Evolutionary conservation across 306 rosid genomes (phyloP).

Genomic region (Vigna mungo): DNA sequence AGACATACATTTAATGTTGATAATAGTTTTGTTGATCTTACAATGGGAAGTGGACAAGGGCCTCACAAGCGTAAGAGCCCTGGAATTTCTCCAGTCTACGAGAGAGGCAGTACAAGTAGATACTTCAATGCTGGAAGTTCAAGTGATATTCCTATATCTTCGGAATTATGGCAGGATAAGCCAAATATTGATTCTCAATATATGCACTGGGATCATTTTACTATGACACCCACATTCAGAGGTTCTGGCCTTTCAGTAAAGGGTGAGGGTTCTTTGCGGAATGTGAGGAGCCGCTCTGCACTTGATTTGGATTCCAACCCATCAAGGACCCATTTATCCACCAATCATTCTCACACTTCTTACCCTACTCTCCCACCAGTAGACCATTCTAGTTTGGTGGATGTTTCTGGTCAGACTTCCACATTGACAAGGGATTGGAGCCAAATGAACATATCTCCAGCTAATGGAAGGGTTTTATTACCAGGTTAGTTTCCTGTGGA

Average conservation of each 20-base stretch:
- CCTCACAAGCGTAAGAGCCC: slow-evolving; percentile 89
- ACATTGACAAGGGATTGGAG: slow-evolving; percentile 69
- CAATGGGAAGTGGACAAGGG: slow-evolving; percentile 75
- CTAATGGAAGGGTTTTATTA: slow-evolving; percentile 58
- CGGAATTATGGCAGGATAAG: slow-evolving; percentile 73
- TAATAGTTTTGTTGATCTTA: slow-evolving; percentile 71
- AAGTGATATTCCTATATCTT: slow-evolving; percentile 62
- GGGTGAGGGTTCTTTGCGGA: slow-evolving; percentile 76
- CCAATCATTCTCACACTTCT: slow-evolving; percentile 56
- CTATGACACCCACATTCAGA: slow-evolving; percentile 65
- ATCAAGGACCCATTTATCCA: slow-evolving; percentile 63
- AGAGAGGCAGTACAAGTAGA: slow-evolving; percentile 84
- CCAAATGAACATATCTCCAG: slow-evolving; percentile 65
- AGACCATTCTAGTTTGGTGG: slow-evolving; percentile 59
- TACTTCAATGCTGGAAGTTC: slow-evolving; percentile 70
- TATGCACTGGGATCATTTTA: slow-evolving; percentile 76
- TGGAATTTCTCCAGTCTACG: slow-evolving; percentile 70
- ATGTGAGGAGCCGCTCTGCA: slow-evolving; percentile 82
- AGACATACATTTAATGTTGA: slow-evolving; percentile 70
- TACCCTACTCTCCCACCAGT: slow-evolving; percentile 55
- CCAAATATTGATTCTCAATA: slow-evolving; percentile 64
- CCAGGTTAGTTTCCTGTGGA: slow-evolving; percentile 58
- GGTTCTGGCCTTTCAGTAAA: slow-evolving; percentile 70
- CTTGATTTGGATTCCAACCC: slow-evolving; percentile 76
- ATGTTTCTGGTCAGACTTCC: slow-evolving; percentile 64